phyloP scores from a whole-genome alignment of 768 basidiomycete species.

The Boletus insuetus region DNA sequence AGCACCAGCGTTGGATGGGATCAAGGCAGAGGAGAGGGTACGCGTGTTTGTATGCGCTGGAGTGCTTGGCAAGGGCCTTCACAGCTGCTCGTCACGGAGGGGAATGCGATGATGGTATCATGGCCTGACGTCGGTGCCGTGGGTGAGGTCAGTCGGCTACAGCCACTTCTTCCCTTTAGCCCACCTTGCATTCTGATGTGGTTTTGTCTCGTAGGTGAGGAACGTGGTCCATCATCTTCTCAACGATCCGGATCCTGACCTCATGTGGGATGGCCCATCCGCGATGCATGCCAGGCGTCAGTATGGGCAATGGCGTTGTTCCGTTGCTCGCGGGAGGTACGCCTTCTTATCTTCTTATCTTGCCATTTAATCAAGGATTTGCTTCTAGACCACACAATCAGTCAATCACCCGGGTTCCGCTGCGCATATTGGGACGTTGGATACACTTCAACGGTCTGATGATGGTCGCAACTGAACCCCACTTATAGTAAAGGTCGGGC shows the following conservation, averaged over 20 bases:
- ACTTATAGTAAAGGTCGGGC: no score
- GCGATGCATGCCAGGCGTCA: conserved; percentile 25
- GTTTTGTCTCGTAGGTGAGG: background rate
- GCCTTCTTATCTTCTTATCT: background rate
- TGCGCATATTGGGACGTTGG: conserved; percentile 46
- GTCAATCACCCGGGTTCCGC: conserved; percentile 33
- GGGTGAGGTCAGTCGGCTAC: conserved; percentile 9
- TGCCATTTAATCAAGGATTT: background rate
- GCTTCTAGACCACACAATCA: conserved; percentile 34
- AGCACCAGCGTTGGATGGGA: conserved; percentile 27
- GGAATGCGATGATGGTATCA: conserved; percentile 35
- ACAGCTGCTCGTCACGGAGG: conserved; percentile 23
- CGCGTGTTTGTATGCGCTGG: conserved; percentile 36
- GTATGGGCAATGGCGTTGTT: conserved; percentile 30
- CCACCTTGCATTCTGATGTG: background rate
- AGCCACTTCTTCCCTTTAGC: background rate
- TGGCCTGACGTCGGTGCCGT: conserved; percentile 36
- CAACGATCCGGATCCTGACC: background rate
- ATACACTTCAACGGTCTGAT: conserved; percentile 36
- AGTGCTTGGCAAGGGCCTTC: conserved; percentile 26
- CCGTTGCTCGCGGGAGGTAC: conserved; percentile 30
- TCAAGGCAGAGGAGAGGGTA: conserved; percentile 38
- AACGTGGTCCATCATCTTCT: conserved; percentile 19
- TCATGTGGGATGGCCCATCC: conserved; percentile 1
- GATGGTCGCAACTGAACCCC: background rate